Evolutionary conservation across 169 alveolate genomes (phyloP).

Genomic region (Amoebophrya sp.): DNA sequence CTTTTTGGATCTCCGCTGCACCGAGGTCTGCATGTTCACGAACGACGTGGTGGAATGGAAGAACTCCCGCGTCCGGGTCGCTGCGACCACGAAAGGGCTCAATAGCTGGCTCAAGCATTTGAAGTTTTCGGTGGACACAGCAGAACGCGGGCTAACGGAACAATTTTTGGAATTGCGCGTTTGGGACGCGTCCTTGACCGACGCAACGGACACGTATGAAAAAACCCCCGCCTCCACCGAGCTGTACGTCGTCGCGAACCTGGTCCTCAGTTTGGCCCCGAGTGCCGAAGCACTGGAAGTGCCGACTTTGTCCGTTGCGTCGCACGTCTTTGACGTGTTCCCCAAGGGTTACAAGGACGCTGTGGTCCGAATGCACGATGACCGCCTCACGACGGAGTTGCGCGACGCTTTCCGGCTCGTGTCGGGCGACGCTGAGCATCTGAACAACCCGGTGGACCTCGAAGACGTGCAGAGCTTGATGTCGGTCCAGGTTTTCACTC

Average conservation of each 20-base stretch:
- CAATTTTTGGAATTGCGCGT: neutral
- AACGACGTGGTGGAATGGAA: neutral
- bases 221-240: neutral
- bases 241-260: neutral
- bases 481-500: neutral
- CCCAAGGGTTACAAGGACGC: neutral
- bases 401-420: neutral
- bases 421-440: neutral
- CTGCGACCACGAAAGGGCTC: neutral
- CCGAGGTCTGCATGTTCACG: neutral
- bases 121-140: neutral
- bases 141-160: too few species aligned
- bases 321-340: neutral
- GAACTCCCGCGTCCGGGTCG: neutral
- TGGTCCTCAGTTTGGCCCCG: neutral
- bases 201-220: neutral
- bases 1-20: neutral
- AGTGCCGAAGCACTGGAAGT: neutral
- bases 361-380: neutral
- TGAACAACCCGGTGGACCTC: neutral
- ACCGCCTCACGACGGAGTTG: neutral
- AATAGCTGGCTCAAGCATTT: neutral
- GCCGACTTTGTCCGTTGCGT: neutral
- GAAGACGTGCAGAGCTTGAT: neutral
- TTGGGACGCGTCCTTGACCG: neutral